phyloP scores from a whole-genome alignment of 257 asterid species.

The Eucommia ulmoides region DNA sequence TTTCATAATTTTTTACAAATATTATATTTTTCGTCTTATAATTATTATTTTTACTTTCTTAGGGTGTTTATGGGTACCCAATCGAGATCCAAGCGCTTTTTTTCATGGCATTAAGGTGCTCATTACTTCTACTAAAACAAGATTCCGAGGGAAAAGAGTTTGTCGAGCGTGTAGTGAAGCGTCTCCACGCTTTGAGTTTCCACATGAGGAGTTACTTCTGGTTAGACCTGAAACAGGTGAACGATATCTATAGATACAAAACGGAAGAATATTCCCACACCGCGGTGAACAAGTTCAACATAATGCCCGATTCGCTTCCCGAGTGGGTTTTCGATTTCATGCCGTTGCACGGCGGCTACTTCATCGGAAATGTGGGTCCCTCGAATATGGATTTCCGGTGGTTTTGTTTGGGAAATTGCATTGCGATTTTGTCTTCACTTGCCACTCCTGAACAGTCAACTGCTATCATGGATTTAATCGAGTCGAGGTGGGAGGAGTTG shows the following conservation, averaged over 20 bases:
- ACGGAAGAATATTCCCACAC: conserved; percentile 75
- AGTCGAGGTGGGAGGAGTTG: conserved; percentile 58
- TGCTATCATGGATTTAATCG: conserved; percentile 61
- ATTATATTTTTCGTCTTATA: no score
- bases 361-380: conserved; percentile 60
- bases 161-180: conserved; percentile 43
- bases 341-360: conserved; percentile 57
- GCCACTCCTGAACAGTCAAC: conserved; percentile 51
- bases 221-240: conserved; percentile 55
- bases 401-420: conserved; percentile 62
- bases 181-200: conserved; percentile 55
- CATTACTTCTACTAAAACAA: conserved; percentile 43
- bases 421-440: conserved; percentile 50
- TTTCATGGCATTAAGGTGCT: conserved; percentile 68
- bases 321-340: conserved; percentile 68
- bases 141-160: conserved; percentile 51
- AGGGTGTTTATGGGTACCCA: conserved; percentile 74
- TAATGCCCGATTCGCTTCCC: conserved; percentile 68
- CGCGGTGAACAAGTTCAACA: conserved; percentile 58
- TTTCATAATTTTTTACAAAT: no score
- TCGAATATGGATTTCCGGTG: conserved; percentile 67
- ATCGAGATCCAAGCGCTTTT: conserved; percentile 59
- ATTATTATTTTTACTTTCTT: conserved; percentile 2
- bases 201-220: conserved; percentile 74
- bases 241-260: conserved; percentile 52